Evolutionary conservation across 1,284 basidiomycete genomes (phyloP).

Genomic region (Tylopilus orsonianus): DNA sequence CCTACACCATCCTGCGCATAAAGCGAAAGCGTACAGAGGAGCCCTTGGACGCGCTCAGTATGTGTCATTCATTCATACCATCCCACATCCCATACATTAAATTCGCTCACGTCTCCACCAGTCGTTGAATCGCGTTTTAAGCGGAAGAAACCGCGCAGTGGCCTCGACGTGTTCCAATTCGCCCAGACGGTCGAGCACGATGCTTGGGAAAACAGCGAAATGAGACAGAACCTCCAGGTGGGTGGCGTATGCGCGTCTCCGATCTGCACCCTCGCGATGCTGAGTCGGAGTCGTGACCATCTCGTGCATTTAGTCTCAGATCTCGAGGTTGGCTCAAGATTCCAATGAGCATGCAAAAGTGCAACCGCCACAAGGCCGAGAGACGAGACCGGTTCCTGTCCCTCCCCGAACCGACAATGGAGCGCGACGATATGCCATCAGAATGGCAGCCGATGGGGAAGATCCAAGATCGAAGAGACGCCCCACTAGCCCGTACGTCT

Average conservation of each 20-base stretch:
- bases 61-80: conserved; percentile 20
- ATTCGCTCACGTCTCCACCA: conserved; percentile 32
- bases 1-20: conserved; percentile 72
- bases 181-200: conserved; percentile 72
- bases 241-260: conserved; percentile 9
- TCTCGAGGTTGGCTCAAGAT: conserved; percentile 47
- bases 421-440: conserved; percentile 28
- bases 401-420: conserved; percentile 21
- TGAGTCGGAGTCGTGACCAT: background rate
- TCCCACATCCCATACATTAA: background rate
- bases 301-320: conserved; percentile 42
- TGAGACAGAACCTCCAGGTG: conserved; percentile 62
- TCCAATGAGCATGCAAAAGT: conserved; percentile 17
- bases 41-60: conserved; percentile 74
- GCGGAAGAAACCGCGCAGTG: conserved; percentile 61
- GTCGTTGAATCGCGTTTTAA: conserved; percentile 62
- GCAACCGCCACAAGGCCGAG: conserved; percentile 15
- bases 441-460: conserved; percentile 7
- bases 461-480: conserved; percentile 16
- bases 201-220: conserved; percentile 60
- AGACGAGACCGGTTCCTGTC: conserved; percentile 20
- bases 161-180: conserved; percentile 70
- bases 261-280: background rate
- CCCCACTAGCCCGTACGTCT: conserved; percentile 33
- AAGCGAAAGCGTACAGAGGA: conserved; percentile 79